A percentile compares a stretch with the other conserved stretches of the same genome.
These are phyloP conservation scores for Camellia granthamiana DNA, from an alignment of 148 eudicot genomes.

Conservation along the genomic window DNA sequence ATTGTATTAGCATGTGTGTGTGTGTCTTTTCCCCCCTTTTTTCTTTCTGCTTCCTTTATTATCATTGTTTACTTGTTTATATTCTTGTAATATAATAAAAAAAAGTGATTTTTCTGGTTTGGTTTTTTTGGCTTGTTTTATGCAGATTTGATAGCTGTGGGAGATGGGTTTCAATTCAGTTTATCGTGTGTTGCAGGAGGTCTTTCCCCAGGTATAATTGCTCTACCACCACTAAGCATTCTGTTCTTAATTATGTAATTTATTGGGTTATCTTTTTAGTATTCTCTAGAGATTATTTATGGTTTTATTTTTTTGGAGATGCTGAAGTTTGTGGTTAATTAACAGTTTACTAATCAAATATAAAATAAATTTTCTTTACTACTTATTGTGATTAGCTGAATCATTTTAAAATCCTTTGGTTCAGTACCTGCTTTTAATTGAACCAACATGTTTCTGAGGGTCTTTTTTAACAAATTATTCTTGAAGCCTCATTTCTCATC, in stretches of 20 bases:
- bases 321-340: not conserved
- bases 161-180: conserved; percentile 63
- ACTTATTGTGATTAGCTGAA: not conserved
- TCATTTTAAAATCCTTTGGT: not conserved
- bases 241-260: not conserved
- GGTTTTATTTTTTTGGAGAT: not conserved
- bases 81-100: not conserved
- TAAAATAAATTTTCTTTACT: not conserved
- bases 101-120: not conserved
- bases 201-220: conserved; percentile 50
- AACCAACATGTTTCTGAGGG: not conserved
- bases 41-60: not conserved
- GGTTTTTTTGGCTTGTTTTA: not conserved
- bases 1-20: not conserved
- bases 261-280: not conserved
- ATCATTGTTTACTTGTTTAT: not conserved
- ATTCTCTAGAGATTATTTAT: not conserved
- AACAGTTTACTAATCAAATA: not conserved
- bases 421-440: not conserved
- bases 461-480: not conserved
- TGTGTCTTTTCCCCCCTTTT: not conserved
- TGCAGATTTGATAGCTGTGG: conserved; percentile 24
- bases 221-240: not conserved
- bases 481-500: not conserved
- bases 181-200: conserved; percentile 42